Evolutionary conservation across 2,329 filamentous ascomycete species (phyloP).

Genomic region (Penicillium thymicola): DNA sequence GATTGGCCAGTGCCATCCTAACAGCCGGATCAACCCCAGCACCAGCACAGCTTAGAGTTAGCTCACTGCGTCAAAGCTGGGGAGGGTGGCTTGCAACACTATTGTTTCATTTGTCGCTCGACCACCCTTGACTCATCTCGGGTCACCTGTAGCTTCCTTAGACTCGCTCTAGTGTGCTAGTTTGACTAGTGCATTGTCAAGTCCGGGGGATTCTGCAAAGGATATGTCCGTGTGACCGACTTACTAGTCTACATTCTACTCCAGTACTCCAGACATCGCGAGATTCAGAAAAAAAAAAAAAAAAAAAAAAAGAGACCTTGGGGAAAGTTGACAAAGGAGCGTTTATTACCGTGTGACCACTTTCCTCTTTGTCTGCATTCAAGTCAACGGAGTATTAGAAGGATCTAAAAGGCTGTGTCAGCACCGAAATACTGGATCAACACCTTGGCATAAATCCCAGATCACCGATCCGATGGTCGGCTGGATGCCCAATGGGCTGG

Average conservation of each 20-base stretch:
- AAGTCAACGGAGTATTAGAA: neutral
- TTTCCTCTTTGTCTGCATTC: neutral
- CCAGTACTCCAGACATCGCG: neutral
- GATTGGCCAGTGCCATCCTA: neutral
- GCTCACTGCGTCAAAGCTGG: neutral
- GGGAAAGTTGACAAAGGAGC: neutral
- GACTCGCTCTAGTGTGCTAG: slow-evolving; percentile 20
- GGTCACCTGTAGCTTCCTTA: slow-evolving; percentile 26
- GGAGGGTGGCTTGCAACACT: slow-evolving; percentile 5
- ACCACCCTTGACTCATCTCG: slow-evolving; percentile 18
- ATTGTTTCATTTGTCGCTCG: slow-evolving; percentile 21
- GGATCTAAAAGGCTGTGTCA: neutral
- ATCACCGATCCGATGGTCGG: slow-evolving; percentile 7
- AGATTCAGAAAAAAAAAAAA: neutral
- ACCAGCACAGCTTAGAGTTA: slow-evolving; percentile 1
- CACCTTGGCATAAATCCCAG: neutral
- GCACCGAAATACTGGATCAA: slow-evolving; percentile 6
- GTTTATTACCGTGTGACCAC: neutral
- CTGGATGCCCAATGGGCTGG: slow-evolving; percentile 7
- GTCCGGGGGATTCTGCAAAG: slow-evolving; percentile 27
- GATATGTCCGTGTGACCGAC: slow-evolving; percentile 22
- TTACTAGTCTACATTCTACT: neutral
- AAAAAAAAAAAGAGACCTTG: neutral
- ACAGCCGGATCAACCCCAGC: neutral
- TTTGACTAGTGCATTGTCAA: slow-evolving; percentile 15